Base-by-base conservation (phyloP, 2,329 filamentous ascomycete species). In the Torrubiella hemipterigena region DNA sequence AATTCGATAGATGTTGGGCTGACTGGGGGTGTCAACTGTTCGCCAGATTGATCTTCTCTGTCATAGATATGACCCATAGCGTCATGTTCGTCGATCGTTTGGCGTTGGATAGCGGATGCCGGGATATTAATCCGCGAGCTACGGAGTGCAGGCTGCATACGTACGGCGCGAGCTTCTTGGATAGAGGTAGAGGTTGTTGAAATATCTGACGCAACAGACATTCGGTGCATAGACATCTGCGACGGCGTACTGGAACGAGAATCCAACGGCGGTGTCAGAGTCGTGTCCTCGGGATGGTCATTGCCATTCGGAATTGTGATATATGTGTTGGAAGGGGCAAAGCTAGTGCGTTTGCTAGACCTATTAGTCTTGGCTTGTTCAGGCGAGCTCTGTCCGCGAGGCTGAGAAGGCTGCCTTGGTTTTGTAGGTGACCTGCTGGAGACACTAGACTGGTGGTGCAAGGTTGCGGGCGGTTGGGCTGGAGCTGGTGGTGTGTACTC, bases 1-100 rank as follows among this genome's bases (percentile, higher is more conserved):
- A 65, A 65, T 32, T 72, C 67, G 4, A 65, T 51, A 6, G 64
- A 70, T 3, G 56, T 58, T 0, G 69, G 69, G 18, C 67, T 72
- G 19, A 68, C 39, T 0, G 69, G 67, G 2, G 64, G 63, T 5
- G 66, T 69, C 2, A 58, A 56, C 33, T 65, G 59, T 8, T 61
- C 55, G 2, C 51, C 48, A 2, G 54, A 48, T 16, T 40, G 23
- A 26, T 26, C 6, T 6, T 7, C 15, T 7, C 23, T 26, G 23
- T 14, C 7, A 26, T 7, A 14, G 23, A 12, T 13, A 7, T 6
- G 23, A 26, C 6, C 12, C n/a, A 26, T 12, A 26, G n/a, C 23
- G 23, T 6, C 12, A 26, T n/a, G 6, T 14, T 6, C 6, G 12
- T n/a, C 12, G 23, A 13, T 13, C 16, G 28, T 13, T 17, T 5